A percentile compares a stretch with the other conserved stretches of the same genome.
phyloP scores from a whole-genome alignment of 768 basidiomycete genomes.

The Pleurotus cornucopiae region DNA sequence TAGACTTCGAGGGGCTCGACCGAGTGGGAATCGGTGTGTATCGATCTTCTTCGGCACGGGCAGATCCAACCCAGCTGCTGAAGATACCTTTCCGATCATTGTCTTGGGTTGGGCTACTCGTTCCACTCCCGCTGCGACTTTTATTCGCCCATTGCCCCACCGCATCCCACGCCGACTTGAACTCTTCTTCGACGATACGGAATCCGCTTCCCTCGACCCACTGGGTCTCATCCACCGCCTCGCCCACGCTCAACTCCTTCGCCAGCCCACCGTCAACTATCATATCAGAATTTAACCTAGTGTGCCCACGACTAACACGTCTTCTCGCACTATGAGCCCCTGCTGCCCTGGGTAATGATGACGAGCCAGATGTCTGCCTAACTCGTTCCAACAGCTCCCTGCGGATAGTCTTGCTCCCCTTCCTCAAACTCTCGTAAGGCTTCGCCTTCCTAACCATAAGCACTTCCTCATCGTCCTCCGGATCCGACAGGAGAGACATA shows the following conservation, averaged over 20 bases:
- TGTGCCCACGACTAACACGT: conserved; percentile 16
- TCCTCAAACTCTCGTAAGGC: conserved; percentile 43
- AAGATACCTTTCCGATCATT: conserved; percentile 9
- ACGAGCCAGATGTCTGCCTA: conserved; percentile 18
- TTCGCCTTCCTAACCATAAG: conserved; percentile 15
- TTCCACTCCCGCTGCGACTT: conserved; percentile 9
- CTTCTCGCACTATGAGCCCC: conserved; percentile 9
- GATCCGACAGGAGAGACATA: conserved; percentile 20
- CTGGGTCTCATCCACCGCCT: conserved; percentile 13
- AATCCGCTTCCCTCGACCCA: conserved; percentile 34
- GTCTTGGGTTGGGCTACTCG: conserved; percentile 16
- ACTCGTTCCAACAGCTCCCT: conserved; percentile 44
- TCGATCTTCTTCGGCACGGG: conserved; percentile 22
- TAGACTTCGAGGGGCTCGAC: conserved; percentile 11
- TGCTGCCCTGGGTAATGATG: conserved; percentile 14
- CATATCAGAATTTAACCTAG: conserved; percentile 23
- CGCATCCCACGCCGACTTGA: conserved; percentile 14
- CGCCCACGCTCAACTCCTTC: background rate
- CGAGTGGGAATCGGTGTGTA: conserved; percentile 37
- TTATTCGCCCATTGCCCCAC: conserved; percentile 8
- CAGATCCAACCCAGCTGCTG: background rate
- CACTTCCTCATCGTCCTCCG: conserved; percentile 4
- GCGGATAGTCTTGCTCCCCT: conserved; percentile 42
- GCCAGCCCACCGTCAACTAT: conserved; percentile 10
- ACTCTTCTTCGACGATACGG: conserved; percentile 29